Evolutionary conservation across 805 yeast species (phyloP).

Genomic region (Candida orba): DNA sequence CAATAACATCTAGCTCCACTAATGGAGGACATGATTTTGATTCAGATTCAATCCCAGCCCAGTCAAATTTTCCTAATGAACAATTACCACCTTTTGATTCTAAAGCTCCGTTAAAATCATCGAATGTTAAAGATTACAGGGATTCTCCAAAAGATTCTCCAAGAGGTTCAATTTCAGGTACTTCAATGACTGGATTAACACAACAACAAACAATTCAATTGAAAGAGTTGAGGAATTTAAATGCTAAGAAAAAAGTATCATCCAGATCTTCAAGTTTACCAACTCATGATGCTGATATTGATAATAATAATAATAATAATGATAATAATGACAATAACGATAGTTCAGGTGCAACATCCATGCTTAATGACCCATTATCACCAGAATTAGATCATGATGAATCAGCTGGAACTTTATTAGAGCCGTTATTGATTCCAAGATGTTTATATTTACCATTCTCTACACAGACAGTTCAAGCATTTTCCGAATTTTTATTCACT

Average conservation of each 20-base stretch:
- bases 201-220: conserved; percentile 10
- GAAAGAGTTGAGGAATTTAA: conserved; percentile 17
- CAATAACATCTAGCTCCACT: conserved; percentile 22
- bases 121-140: conserved; percentile 12
- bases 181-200: neutral
- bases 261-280: conserved; percentile 7
- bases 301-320: too few relatives aligned
- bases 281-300: conserved; percentile 15
- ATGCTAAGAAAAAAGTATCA: conserved; percentile 9
- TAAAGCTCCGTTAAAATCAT: conserved; percentile 7
- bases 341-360: conserved; percentile 4
- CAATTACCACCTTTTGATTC: conserved; percentile 32
- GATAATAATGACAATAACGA: neutral
- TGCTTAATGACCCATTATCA: too few relatives aligned
- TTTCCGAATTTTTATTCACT: conserved; percentile 67
- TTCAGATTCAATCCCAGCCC: conserved; percentile 41
- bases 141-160: conserved; percentile 45
- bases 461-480: conserved; percentile 53
- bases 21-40: conserved; percentile 22
- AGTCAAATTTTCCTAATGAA: conserved; percentile 46
- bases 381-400: conserved; percentile 8
- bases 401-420: conserved; percentile 30
- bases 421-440: conserved; percentile 61
- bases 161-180: conserved; percentile 38
- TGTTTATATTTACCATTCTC: conserved; percentile 62